phyloP scores from a whole-genome alignment of 352 stramenopile species.

The Nothophytophthora sp. region DNA sequence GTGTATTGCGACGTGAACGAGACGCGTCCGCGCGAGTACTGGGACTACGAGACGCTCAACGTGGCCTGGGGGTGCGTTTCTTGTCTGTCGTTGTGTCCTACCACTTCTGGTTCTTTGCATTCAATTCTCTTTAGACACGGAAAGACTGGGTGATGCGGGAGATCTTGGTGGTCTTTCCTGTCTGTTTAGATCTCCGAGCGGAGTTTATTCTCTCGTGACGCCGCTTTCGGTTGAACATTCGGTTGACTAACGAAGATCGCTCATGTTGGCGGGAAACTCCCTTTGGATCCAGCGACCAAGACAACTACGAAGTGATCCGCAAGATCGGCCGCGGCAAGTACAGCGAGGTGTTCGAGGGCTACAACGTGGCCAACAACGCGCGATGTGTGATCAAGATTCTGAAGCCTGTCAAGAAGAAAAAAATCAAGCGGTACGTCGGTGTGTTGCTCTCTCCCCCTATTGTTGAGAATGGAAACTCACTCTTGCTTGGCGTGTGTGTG shows the following conservation, averaged over 20 bases:
- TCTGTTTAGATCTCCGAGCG: not conserved
- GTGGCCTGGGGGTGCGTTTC: slow-evolving; percentile 93
- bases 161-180: not conserved
- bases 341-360: slow-evolving; percentile 98
- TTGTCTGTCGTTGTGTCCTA: not conserved
- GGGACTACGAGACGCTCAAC: slow-evolving; percentile 99
- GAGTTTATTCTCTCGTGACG: not conserved
- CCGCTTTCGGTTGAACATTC: not conserved
- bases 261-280: slow-evolving; percentile 1
- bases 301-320: slow-evolving; percentile 99
- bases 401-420: slow-evolving; percentile 99
- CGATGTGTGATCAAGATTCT: slow-evolving; percentile 99
- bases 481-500: not conserved
- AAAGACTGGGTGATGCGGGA: not conserved
- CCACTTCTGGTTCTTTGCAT: slow-evolving; percentile 5
- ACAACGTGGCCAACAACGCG: slow-evolving; percentile 96
- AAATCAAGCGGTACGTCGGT: slow-evolving; percentile 94
- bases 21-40: slow-evolving; percentile 97
- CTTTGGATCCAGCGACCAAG: slow-evolving; percentile 93
- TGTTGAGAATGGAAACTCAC: slow-evolving; percentile 6
- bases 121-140: slow-evolving; percentile 16
- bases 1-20: slow-evolving; percentile 96
- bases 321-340: slow-evolving; percentile 99
- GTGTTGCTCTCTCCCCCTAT: not conserved
- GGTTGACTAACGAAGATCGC: slow-evolving; percentile 8